Conservation (phyloP, 768 basidiomycete species). For the Boletus reticuloceps region DNA sequence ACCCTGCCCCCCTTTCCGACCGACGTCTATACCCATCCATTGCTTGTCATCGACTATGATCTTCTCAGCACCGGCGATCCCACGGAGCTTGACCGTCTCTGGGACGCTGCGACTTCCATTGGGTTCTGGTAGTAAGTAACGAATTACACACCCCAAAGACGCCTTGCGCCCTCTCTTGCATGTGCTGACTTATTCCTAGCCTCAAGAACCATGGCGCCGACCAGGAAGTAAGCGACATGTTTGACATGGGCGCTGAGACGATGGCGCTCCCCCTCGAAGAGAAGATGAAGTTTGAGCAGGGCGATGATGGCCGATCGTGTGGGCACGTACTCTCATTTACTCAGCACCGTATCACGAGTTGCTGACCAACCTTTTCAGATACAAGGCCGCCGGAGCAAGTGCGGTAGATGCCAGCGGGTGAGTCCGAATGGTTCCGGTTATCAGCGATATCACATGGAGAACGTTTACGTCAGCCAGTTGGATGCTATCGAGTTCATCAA, state of each 20-base stretch:
- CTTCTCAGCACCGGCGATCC: conserved; percentile 35
- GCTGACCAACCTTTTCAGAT: conserved; percentile 31
- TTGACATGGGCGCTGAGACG: conserved; percentile 40
- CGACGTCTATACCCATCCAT: conserved; percentile 41
- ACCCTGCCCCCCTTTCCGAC: conserved; percentile 42
- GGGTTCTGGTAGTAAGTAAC: conserved; percentile 55
- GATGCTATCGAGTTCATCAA: conserved; percentile 67
- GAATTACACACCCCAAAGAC: neutral
- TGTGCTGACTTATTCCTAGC: conserved; percentile 18
- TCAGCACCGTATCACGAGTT: neutral
- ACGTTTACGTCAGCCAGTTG: conserved; percentile 9
- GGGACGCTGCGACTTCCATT: conserved; percentile 45
- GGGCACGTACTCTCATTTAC: conserved; percentile 23
- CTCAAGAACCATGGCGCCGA: conserved; percentile 45
- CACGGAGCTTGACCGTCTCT: conserved; percentile 41
- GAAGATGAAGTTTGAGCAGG: conserved; percentile 43
- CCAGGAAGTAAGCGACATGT: conserved; percentile 36
- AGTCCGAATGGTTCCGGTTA: neutral
- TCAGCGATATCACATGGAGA: neutral
- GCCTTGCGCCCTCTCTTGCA: too few species aligned
- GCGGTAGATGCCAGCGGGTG: conserved; percentile 59
- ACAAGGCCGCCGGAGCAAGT: conserved; percentile 62
- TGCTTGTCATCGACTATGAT: conserved; percentile 45
- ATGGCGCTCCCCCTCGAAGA: conserved; percentile 42
- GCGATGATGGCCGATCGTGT: conserved; percentile 39